Base-by-base conservation (phyloP, 1,284 basidiomycete genomes). In the Agroathelia rolfsii region DNA sequence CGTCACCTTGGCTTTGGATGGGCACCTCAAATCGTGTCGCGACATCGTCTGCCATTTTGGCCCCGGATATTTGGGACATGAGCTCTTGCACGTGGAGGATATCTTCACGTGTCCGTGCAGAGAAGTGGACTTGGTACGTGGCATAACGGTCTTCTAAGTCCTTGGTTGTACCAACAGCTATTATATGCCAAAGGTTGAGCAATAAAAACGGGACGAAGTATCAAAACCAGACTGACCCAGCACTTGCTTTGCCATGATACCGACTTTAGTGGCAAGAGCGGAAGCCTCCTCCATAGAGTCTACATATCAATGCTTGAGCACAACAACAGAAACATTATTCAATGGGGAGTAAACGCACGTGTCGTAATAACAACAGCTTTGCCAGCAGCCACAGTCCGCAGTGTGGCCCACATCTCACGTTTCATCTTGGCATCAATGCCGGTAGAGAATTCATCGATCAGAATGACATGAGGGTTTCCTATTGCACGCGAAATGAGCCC, bases 231-330 rank as follows among this genome's bases (percentile, higher is more conserved):
- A 46, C 70, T 38, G 43, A 72, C 77, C 76, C 3, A 85, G 62
- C 61, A 85, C 64, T 34, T 63, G 67, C 39, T 71, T 72, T 4
- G 80, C 74, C 14, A 85, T 53, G 37, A 84, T 82, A 3, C 79
- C 79, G 17, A 84, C 81, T 46, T 74, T 73, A 42, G 65, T 76
- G 0, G 81, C 77, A 2, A 86, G 61, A 2, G 80, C 78, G 5
- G 81, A 80, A 1, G 82, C 83, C 52, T 87, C 83, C 53, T 86
- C 83, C 81, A 86, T 86, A 0, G 78, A 82, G 52, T 86, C 83
- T 72, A 53, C 14, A 26, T 17, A 8, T 31, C 8, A 30, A 21
- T 13, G 40, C 30, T 24, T 14, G 2, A 12, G 19, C 7, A 7
- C 15, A 12, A n/a, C 4, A 31, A 34, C 34, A 30, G 19, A 30